These are phyloP conservation scores for Epichloe coenophiala DNA, from an alignment of 2,329 filamentous ascomycete genomes.

Conservation along the genomic window DNA sequence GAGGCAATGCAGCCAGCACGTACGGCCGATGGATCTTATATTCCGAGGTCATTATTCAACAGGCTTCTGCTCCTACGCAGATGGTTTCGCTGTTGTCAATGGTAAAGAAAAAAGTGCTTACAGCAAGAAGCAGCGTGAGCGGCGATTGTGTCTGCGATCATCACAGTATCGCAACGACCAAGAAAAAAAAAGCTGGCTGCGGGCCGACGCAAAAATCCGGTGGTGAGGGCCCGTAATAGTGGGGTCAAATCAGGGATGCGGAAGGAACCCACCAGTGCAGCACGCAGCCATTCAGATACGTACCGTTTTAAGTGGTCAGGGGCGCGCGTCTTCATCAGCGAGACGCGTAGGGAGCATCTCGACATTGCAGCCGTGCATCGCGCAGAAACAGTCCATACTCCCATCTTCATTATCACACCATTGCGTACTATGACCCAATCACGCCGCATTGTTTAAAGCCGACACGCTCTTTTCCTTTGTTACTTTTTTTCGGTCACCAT, in stretches of 20 bases:
- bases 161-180: neutral
- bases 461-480: too few relatives aligned
- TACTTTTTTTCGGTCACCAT: neutral
- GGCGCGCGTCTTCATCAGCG: constrained; percentile 4
- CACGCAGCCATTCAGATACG: constrained; percentile 6
- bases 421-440: neutral
- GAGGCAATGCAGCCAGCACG: constrained; percentile 44
- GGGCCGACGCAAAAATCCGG: constrained; percentile 22
- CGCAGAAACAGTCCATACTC: neutral
- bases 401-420: neutral
- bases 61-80: neutral
- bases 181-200: constrained; percentile 21
- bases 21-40: constrained; percentile 53
- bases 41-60: constrained; percentile 37
- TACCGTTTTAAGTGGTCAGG: constrained; percentile 6
- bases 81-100: neutral
- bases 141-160: neutral
- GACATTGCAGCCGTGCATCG: neutral
- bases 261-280: neutral
- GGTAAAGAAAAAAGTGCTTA: neutral
- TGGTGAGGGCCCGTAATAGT: constrained; percentile 15
- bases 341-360: constrained; percentile 1
- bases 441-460: too few relatives aligned
- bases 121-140: neutral
- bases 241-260: constrained; percentile 7